These are phyloP conservation scores for Debaryomyces psychrophilus DNA, from an alignment of 1,139 yeast genomes.

Conservation along the genomic window DNA sequence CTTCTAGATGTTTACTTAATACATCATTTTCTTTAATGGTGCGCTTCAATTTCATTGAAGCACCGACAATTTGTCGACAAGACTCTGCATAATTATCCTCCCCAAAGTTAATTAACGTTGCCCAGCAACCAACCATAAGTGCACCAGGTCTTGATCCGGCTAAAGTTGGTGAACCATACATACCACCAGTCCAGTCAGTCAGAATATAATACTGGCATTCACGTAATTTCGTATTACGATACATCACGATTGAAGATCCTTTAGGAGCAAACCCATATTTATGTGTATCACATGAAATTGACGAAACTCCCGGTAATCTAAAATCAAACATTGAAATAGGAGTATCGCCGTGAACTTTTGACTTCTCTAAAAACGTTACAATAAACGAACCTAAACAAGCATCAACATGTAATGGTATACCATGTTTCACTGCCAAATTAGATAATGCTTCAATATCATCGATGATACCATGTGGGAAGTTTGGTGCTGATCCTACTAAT, in stretches of 20 bases:
- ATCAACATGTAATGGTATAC: conserved; percentile 89
- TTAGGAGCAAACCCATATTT: conserved; percentile 98
- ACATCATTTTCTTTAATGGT: conserved; percentile 49
- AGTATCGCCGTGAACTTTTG: conserved; percentile 53
- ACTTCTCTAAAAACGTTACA: conserved; percentile 73
- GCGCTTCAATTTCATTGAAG: conserved; percentile 60
- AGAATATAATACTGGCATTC: conserved; percentile 82
- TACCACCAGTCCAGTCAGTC: conserved; percentile 91
- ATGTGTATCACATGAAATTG: conserved; percentile 96
- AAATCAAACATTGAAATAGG: conserved; percentile 76
- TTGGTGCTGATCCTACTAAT: conserved; percentile 92
- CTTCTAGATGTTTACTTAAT: conserved; percentile 44
- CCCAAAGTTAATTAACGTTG: conserved; percentile 81
- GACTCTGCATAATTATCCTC: conserved; percentile 72
- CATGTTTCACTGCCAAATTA: conserved; percentile 60
- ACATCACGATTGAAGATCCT: conserved; percentile 93
- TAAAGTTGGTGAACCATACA: conserved; percentile 93
- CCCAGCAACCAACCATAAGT: conserved; percentile 96
- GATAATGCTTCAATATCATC: conserved; percentile 84
- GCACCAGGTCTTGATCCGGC: conserved; percentile 99
- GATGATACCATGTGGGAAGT: conserved; percentile 93
- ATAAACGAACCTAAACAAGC: conserved; percentile 94
- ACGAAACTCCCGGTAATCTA: conserved; percentile 90
- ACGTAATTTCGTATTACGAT: conserved; percentile 66
- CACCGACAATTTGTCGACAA: conserved; percentile 66